Base-by-base conservation (phyloP, 2,329 filamentous ascomycete genomes). In the Botryotinia convoluta region DNA sequence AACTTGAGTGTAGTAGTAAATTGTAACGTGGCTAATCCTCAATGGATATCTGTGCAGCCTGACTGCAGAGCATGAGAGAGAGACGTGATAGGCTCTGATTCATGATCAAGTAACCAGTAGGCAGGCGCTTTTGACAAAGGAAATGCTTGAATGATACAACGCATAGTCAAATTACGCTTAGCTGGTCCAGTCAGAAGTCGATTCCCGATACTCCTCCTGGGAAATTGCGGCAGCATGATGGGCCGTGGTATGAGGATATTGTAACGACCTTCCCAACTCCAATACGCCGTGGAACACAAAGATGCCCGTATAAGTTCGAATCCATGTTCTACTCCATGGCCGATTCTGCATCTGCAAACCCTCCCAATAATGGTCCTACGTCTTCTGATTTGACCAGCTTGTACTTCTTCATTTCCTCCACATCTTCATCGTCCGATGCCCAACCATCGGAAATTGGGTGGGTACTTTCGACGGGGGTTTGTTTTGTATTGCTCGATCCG, bases 401-500 rank as follows among this genome's bases (percentile, higher is more conserved):
- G 67, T 76, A 75, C 48, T 74, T 75, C 74, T 80, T 79, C 69
- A 76, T 76, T 71, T 78, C 77, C 74, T 80, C 79, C 65, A 77
- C 69, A 60, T 80, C 78, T 35, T 81, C 80, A 26, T 79, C 80
- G 32, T 81, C 80, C 42, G 80, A 81, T 70, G 79, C 77, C 90
- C 89, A 78, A 87, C 84, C 78, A 63, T 86, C 79, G 14, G 78
- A 77, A 35, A 75, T 71, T 62, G 75, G 75, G 51, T 75, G 76
- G 72, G 77, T 79, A 74, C 72, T 75, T 42, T 78, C 76, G 42
- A 74, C 72, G 37, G 76, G 76, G 69, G 77, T 60, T 84, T 76
- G 77, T 75, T 77, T 77, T 76, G 76, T 62, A 67, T 71, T 73
- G 67, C 72, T 86, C 82, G 64, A 84, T 85, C 54, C 83, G 71